A percentile compares a stretch with the other conserved stretches of the same genome.
Conservation (phyloP, 768 basidiomycete genomes). For the Agrocybe praecox region DNA sequence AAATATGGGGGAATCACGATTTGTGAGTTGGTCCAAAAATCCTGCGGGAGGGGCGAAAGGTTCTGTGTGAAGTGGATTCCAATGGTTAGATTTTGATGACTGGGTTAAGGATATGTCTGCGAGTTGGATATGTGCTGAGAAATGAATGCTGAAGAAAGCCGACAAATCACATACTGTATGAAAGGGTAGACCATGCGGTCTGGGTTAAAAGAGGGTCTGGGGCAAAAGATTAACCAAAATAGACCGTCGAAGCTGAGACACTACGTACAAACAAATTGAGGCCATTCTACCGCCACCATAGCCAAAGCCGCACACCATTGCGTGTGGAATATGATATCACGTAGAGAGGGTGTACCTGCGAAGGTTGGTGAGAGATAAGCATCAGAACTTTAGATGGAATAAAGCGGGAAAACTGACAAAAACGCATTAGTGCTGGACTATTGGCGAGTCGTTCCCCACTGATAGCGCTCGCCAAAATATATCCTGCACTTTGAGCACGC, state of each 20-base stretch:
- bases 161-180: conserved; percentile 60
- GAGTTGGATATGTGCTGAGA: neutral
- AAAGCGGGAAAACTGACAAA: conserved; percentile 56
- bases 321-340: conserved; percentile 92
- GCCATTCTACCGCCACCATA: conserved; percentile 97
- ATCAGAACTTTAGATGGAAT: too few species aligned
- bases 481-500: conserved; percentile 80
- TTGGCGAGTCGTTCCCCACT: conserved; percentile 89
- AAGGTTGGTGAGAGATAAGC: neutral
- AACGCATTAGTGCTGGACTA: conserved; percentile 85
- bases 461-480: conserved; percentile 89
- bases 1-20: conserved; percentile 75
- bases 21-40: conserved; percentile 74
- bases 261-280: conserved; percentile 83
- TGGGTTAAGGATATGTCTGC: conserved; percentile 76
- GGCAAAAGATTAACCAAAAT: conserved; percentile 13
- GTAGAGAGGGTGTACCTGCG: conserved; percentile 85
- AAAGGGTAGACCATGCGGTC: conserved; percentile 85
- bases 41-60: conserved; percentile 66
- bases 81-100: conserved; percentile 50
- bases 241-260: conserved; percentile 6
- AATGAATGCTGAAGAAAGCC: neutral
- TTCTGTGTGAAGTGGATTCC: conserved; percentile 64
- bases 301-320: conserved; percentile 89
- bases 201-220: conserved; percentile 89